Base-by-base conservation (phyloP, 805 yeast genomes). In the Ogataea ganodermae region DNA sequence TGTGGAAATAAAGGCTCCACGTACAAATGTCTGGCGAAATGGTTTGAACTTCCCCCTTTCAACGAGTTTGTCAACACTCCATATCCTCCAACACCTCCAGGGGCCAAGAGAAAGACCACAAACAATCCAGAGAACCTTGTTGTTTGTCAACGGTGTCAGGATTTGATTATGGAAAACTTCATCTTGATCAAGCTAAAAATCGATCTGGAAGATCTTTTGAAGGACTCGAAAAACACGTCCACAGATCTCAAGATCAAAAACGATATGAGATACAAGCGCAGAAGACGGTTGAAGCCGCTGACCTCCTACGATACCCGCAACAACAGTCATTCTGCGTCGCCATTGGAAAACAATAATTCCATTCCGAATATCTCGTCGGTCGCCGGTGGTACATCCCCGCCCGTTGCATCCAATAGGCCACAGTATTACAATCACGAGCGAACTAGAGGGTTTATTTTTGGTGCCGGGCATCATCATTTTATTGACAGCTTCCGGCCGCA, bases 21-120 rank as follows among this genome's bases (percentile, higher is more conserved):
- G 6, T 60, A 50, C 45, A 65, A 64, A 45, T 48, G 61, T 9
- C 48, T 68, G 18, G 55, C 66, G 3, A 66, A 61, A 46, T 68
- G 72, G 72, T 67, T 65, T 55, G 66, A 60, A 13, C 51, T 68
- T 14, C 70, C 71, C 0, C 72, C 72, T 4, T 65, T 68, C 46
- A 65, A 65, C 47, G 65, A 66, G 39, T 62, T 59, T 39, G 54
- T 57, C 22, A 59, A 57, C 42, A 61, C 66, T 0, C 69, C 69
- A 3, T 57, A 66, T 2, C 70, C 69, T 7, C 69, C 69, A 7
- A 65, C 70, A 1, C 70, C 70, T 8, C 68, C 68, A 9, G 61
- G 59, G 16, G 58, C 57, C 6, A 50, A 53, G 24, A 42, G 52
- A 12, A 62, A 48, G 33, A 52, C 52, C n/a, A 44, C 56, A 16